Conservation (phyloP, 306 rosid genomes). For the Vigna mungo region DNA sequence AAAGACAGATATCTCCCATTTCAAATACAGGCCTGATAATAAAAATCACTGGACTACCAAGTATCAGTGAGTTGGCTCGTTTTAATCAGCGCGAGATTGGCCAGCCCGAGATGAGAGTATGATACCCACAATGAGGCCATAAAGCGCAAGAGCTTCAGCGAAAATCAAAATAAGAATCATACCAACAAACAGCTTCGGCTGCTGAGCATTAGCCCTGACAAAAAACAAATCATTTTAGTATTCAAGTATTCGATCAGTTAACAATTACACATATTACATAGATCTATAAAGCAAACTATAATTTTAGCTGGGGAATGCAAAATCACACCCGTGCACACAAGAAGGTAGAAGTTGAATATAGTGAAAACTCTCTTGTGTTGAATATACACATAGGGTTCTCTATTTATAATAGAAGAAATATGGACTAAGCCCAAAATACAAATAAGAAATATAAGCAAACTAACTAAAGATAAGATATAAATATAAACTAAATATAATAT, state of each 20-base stretch:
- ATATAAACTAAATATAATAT: no score
- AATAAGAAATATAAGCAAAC: no score
- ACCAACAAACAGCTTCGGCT: conserved; percentile 86
- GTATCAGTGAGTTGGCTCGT: conserved; percentile 21
- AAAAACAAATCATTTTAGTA: conserved; percentile 17
- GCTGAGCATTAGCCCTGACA: conserved; percentile 88
- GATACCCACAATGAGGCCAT: conserved; percentile 86
- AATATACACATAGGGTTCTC: no score
- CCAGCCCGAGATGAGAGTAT: conserved; percentile 86
- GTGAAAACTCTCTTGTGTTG: no score
- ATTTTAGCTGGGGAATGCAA: no score
- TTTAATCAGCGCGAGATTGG: conserved; percentile 77
- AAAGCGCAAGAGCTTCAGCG: conserved; percentile 84
- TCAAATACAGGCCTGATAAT: conserved; percentile 28
- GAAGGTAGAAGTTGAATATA: no score
- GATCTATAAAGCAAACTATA: no score
- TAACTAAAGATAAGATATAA: no score
- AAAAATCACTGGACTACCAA: conserved; percentile 18
- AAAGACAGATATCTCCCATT: conserved; percentile 7
- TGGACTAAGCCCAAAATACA: no score
- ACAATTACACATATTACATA: not conserved
- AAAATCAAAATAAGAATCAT: conserved; percentile 83
- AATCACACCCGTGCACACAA: not conserved
- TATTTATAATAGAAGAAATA: no score
- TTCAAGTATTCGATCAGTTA: conserved; percentile 11